phyloP scores from a whole-genome alignment of 2,329 filamentous ascomycete species.

The Aschersonia sp. region DNA sequence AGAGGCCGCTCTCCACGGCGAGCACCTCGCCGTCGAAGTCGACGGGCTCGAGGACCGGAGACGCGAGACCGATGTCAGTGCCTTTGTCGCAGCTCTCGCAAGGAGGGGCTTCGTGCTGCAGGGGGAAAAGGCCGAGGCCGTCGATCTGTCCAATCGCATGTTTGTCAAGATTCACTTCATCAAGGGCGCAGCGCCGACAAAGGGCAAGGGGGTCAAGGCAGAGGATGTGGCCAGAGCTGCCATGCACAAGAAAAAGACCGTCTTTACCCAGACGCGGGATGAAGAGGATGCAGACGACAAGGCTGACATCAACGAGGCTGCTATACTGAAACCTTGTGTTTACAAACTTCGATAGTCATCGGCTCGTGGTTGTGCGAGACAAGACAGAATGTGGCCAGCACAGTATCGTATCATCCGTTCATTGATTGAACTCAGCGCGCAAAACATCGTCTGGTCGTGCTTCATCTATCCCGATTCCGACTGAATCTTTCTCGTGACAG shows the following conservation, averaged over 20 bases:
- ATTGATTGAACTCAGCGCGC: too few relatives aligned
- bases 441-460: too few relatives aligned
- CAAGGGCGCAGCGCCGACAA: slow-evolving; percentile 61
- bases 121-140: slow-evolving; percentile 39
- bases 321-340: slow-evolving; percentile 79
- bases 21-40: slow-evolving; percentile 53
- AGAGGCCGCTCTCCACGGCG: slow-evolving; percentile 33
- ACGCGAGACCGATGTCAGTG: slow-evolving; percentile 70
- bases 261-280: slow-evolving; percentile 39
- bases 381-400: too few relatives aligned
- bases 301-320: slow-evolving; percentile 43
- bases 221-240: slow-evolving; percentile 24
- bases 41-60: slow-evolving; percentile 50
- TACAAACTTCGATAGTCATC: slow-evolving; percentile 64
- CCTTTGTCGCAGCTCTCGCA: slow-evolving; percentile 71
- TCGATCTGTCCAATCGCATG: slow-evolving; percentile 90
- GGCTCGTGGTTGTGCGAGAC: too few relatives aligned
- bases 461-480: too few relatives aligned
- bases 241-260: slow-evolving; percentile 34
- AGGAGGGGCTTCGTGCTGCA: slow-evolving; percentile 77
- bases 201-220: slow-evolving; percentile 54
- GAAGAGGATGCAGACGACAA: slow-evolving; percentile 40
- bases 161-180: slow-evolving; percentile 95
- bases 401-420: too few relatives aligned
- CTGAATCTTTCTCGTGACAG: too few relatives aligned